phyloP scores from a whole-genome alignment of 2,329 filamentous ascomycete genomes.

The Neopestalotiopsis clavispora region DNA sequence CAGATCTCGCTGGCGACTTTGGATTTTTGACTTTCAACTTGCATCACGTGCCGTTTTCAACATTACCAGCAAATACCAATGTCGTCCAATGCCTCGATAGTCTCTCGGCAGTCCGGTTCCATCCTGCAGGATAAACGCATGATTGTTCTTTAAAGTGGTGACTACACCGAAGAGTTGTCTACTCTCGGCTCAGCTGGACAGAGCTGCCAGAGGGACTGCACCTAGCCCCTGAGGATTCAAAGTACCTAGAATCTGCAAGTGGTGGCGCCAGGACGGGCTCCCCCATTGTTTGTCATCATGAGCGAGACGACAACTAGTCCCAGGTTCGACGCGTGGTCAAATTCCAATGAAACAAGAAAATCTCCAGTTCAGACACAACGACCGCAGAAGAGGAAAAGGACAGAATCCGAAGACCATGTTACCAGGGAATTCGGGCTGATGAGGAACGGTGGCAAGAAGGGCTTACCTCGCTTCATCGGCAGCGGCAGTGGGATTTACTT shows the following conservation, averaged over 20 bases:
- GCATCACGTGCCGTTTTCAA: too few species aligned
- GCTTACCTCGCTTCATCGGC: constrained; percentile 58
- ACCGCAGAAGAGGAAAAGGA: constrained; percentile 11
- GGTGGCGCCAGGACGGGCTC: neutral
- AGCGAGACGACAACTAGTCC: constrained; percentile 1
- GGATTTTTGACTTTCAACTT: too few species aligned
- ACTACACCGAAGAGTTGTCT: too few species aligned
- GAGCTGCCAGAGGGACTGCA: too few species aligned
- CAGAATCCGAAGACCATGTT: constrained; percentile 1
- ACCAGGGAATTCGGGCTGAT: constrained; percentile 45
- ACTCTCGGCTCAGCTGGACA: too few species aligned
- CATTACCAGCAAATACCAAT: too few species aligned
- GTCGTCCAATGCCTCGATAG: too few species aligned
- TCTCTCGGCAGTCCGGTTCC: too few species aligned
- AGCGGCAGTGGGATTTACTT: constrained; percentile 65
- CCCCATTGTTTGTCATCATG: neutral
- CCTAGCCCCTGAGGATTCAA: neutral
- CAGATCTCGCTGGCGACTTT: too few species aligned
- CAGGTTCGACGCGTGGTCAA: constrained; percentile 11
- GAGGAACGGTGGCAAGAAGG: constrained; percentile 51
- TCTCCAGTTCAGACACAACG: neutral
- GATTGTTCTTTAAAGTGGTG: too few species aligned
- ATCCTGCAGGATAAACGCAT: too few species aligned
- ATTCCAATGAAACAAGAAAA: neutral
- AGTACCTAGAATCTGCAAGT: neutral